Percentiles rank a stretch among this genome's conserved stretches.
Conservation (phyloP, 1,139 yeast species). For the Starmera stellimalicola region DNA sequence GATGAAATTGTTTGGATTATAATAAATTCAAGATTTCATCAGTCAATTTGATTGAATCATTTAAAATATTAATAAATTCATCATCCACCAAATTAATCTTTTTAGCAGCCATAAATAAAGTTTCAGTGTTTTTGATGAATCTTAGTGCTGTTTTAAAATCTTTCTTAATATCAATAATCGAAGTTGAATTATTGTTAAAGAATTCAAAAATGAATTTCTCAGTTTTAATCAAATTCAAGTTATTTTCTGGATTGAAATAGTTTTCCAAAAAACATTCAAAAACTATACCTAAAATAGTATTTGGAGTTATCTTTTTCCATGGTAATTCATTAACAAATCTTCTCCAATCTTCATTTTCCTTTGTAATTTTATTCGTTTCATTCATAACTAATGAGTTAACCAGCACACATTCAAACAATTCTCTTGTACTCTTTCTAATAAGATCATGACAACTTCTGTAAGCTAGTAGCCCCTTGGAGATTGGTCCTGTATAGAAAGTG, state of each 20-base stretch:
- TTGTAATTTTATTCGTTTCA: conserved; percentile 37
- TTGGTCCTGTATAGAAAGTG: conserved; percentile 59
- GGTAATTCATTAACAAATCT: conserved; percentile 50
- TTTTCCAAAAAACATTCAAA: conserved; percentile 12
- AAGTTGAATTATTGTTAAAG: conserved; percentile 15
- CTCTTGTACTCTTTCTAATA: conserved; percentile 40
- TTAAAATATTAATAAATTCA: neutral
- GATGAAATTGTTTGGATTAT: neutral
- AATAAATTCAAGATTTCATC: conserved; percentile 4
- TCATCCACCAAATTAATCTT: neutral
- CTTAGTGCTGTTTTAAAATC: conserved; percentile 34
- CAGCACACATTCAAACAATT: conserved; percentile 44
- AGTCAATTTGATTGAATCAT: conserved; percentile 32
- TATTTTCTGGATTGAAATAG: conserved; percentile 3
- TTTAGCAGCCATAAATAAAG: neutral
- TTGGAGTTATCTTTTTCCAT: conserved; percentile 29
- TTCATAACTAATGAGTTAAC: conserved; percentile 46
- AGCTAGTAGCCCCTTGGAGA: conserved; percentile 51
- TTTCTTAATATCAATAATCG: conserved; percentile 22
- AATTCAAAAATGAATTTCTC: conserved; percentile 4
- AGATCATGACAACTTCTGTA: conserved; percentile 61
- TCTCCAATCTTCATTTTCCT: conserved; percentile 47
- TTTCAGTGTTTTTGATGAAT: conserved; percentile 24
- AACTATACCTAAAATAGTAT: conserved; percentile 11
- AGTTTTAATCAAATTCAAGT: conserved; percentile 3